Base-by-base conservation (phyloP, 176 grass and related monocot species). In the Chrysopogon serrulatus region DNA sequence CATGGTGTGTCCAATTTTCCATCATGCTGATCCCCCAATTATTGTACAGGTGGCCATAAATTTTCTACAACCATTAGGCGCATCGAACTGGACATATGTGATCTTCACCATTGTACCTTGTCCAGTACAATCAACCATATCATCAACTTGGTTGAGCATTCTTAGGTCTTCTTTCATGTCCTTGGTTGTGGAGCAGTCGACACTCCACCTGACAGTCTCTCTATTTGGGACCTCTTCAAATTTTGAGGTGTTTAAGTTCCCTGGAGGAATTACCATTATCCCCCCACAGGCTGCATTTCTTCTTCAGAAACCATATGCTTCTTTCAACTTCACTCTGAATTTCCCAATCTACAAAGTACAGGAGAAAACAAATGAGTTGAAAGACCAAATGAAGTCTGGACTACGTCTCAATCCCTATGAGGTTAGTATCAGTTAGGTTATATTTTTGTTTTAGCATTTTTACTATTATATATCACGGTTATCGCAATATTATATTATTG, bases 261-360 rank as follows among this genome's bases (percentile, higher is more conserved):
- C 88, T 78, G 90, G 92, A 35, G 95, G 95, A 88, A 95, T 98
- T 31, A 95, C 95, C 68, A 95, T 98, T 86, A 98, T 97, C 70
- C 92, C 92, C 85, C 84, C 86, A 42, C 95, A 94, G 79, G 82
- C 81, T 86, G 90, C 87, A 62, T 98, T 95, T 86, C 95, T 93
- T 87, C 79, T 84, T 35, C 88, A 94, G 79, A 94, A 89, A 53
- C 90, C 89, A 16, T 83, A 93, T 54, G 88, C 88, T 54, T 85
- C 90, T 65, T 98, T 98, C 82, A 98, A 88, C 90, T 98, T 98
- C 75, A 92, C 84, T 73, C 79, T 98, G 78, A 94, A 98, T 74
- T 94, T 91, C 65, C 86, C 92, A 13, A 94, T 94, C 77, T 81
- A 82, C 77, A 32, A 98, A 89, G 95, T 94, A 65, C 77, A 91